Conservation (phyloP, 441 rosid species). For the Melastoma candidum region DNA sequence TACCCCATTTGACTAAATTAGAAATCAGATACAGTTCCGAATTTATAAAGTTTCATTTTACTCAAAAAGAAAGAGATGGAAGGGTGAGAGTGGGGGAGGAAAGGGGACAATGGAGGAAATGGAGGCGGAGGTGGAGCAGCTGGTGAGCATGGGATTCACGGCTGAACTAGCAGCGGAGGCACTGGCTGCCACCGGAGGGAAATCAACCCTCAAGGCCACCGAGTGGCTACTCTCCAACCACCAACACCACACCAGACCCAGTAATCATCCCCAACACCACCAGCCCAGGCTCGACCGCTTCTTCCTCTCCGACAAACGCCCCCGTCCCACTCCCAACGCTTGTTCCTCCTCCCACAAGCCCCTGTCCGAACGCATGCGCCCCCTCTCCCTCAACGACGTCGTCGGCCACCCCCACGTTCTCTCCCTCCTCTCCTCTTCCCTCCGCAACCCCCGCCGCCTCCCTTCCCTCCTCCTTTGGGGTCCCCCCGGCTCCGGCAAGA, state of each 20-base stretch:
- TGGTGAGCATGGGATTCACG: constrained; percentile 49
- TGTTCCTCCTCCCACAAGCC: constrained; percentile 29
- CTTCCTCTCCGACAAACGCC: constrained; percentile 21
- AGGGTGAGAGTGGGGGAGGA: too few relatives aligned
- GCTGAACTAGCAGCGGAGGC: constrained; percentile 45
- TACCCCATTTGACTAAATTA: too few relatives aligned
- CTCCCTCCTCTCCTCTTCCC: constrained; percentile 51
- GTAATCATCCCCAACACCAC: constrained; percentile 6
- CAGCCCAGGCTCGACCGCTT: constrained; percentile 58
- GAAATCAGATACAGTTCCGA: too few relatives aligned
- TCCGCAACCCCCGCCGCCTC: constrained; percentile 33
- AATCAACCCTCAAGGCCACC: constrained; percentile 45
- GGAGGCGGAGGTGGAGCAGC: constrained; percentile 46
- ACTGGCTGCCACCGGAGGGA: constrained; percentile 51
- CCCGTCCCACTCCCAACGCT: constrained; percentile 3
- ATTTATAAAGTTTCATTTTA: too few relatives aligned
- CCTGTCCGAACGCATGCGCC: constrained; percentile 78
- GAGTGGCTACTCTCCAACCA: constrained; percentile 44
- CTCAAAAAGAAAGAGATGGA: too few relatives aligned
- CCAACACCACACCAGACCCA: constrained; percentile 11
- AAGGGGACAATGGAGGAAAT: neutral
- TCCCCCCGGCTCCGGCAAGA: constrained; percentile 81
- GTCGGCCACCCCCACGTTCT: constrained; percentile 70
- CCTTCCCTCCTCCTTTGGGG: constrained; percentile 79
- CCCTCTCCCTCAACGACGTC: constrained; percentile 46